Evolutionary conservation across 371 early-diverging fungal species (phyloP), one percentile per base, ranked within the genome.

Genomic region (Cladochytrium tenue): DNA sequence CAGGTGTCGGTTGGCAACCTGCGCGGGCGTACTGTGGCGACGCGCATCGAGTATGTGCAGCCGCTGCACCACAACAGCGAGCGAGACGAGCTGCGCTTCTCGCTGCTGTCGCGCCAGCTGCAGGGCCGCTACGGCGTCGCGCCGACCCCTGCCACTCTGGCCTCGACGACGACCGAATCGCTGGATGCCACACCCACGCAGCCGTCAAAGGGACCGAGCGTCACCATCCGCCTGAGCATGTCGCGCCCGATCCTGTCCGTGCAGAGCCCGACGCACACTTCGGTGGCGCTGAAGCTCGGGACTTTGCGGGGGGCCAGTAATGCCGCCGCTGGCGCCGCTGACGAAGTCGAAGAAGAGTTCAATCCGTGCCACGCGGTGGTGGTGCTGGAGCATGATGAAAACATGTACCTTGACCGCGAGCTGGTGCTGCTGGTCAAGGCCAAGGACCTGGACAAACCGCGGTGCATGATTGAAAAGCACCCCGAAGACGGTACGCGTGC

Each of bases 1-100:
- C n/a, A n/a, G n/a, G n/a, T 70, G 25, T 68, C 67, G n/a, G 51
- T 79, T 15, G 80, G 80, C 7, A 79, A 77, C 68, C 34, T 79
- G 20, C 51, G 68, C 1, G 32, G n/a, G 13, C 13, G 34, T 2
- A 55, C 56, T 25, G 50, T 63, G 50, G 71, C 75, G 23, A 62
- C 80, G 35, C 64, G 68, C 7, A 70, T 83, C 51, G 73, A 71
- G 25, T 82, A 77, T 63, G 66, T 81, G 28, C 60, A 68, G 26
- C 80, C 80, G 51, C 68, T 80, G 58, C 60, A 64, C n/a, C n/a
- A n/a, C n/a, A n/a, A n/a, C n/a, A n/a, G n/a, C n/a, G n/a, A n/a
- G n/a, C 53, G 50, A 13, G n/a, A n/a, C n/a, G n/a, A n/a, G n/a
- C n/a, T n/a, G n/a, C n/a, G n/a, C n/a, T n/a, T n/a, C n/a, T n/a